These are phyloP conservation scores for Pleurotus platypus DNA, from an alignment of 768 basidiomycete species.

Conservation along the genomic window DNA sequence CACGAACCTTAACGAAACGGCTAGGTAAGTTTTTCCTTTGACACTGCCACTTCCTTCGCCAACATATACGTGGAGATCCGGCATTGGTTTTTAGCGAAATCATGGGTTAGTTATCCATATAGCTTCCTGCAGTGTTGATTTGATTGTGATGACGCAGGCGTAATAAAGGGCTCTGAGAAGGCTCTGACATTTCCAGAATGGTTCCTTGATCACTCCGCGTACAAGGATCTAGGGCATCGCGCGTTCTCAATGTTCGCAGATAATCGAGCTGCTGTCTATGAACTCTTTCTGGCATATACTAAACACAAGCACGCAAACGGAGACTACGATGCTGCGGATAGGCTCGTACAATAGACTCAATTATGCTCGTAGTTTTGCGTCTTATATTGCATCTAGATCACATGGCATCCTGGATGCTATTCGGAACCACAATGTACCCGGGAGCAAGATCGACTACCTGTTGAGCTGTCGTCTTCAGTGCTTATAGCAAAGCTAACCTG, in stretches of 20 bases:
- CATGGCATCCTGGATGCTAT: slow-evolving; percentile 43
- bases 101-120: slow-evolving; percentile 39
- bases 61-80: slow-evolving; percentile 41
- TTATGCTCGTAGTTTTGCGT: not conserved
- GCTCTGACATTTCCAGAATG: slow-evolving; percentile 30
- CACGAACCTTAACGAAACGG: slow-evolving; percentile 44
- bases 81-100: slow-evolving; percentile 63
- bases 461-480: slow-evolving; percentile 22
- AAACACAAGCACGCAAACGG: slow-evolving; percentile 36
- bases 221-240: slow-evolving; percentile 46
- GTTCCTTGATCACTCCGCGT: slow-evolving; percentile 40
- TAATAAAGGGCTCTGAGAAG: slow-evolving; percentile 67
- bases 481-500: slow-evolving; percentile 1
- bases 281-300: slow-evolving; percentile 49
- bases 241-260: slow-evolving; percentile 51
- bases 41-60: not conserved
- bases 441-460: slow-evolving; percentile 52
- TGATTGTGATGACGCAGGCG: slow-evolving; percentile 31
- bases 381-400: slow-evolving; percentile 32
- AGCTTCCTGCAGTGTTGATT: not conserved
- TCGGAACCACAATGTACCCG: slow-evolving; percentile 25
- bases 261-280: slow-evolving; percentile 45
- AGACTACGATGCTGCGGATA: slow-evolving; percentile 58
- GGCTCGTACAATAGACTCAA: slow-evolving; percentile 26
- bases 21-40: slow-evolving; percentile 54